Evolutionary conservation across 1,284 basidiomycete genomes (phyloP).

Genomic region (Inonotus hispidus): DNA sequence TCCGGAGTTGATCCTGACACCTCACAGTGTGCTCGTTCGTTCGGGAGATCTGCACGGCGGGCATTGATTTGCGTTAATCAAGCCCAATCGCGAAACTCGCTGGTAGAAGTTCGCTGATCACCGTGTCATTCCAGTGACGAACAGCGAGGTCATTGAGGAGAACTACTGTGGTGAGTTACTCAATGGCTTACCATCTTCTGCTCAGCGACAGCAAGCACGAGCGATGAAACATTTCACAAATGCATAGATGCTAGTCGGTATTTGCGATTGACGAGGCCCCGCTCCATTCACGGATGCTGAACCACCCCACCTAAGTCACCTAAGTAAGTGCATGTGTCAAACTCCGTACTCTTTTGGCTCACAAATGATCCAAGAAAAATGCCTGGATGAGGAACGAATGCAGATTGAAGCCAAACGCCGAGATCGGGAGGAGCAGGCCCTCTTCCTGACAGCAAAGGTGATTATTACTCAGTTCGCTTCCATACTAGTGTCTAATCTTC

Average conservation of each 20-base stretch:
- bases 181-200: constrained; percentile 67
- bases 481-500: neutral
- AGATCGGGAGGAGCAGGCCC: constrained; percentile 97
- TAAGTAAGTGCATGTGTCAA: constrained; percentile 57
- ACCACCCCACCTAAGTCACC: constrained; percentile 88
- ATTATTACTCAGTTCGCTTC: constrained; percentile 11
- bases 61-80: constrained; percentile 99
- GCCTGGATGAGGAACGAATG: constrained; percentile 90
- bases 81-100: constrained; percentile 90
- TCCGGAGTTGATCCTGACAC: constrained; percentile 81
- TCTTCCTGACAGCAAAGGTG: constrained; percentile 94
- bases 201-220: constrained; percentile 86
- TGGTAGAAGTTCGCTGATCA: constrained; percentile 99
- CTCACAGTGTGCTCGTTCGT: constrained; percentile 97
- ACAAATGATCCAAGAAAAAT: constrained; percentile 52
- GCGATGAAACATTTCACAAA: constrained; percentile 99
- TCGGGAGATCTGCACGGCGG: constrained; percentile 98
- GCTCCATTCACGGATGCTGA: constrained; percentile 90
- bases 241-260: constrained; percentile 99
- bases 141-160: constrained; percentile 97
- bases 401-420: constrained; percentile 92
- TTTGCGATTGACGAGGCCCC: constrained; percentile 77
- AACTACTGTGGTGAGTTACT: constrained; percentile 95
- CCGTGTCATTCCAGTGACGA: constrained; percentile 95
- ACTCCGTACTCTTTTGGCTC: neutral